Conservation (phyloP, 2,329 filamentous ascomycete species). For the Pezicula radicicola region DNA sequence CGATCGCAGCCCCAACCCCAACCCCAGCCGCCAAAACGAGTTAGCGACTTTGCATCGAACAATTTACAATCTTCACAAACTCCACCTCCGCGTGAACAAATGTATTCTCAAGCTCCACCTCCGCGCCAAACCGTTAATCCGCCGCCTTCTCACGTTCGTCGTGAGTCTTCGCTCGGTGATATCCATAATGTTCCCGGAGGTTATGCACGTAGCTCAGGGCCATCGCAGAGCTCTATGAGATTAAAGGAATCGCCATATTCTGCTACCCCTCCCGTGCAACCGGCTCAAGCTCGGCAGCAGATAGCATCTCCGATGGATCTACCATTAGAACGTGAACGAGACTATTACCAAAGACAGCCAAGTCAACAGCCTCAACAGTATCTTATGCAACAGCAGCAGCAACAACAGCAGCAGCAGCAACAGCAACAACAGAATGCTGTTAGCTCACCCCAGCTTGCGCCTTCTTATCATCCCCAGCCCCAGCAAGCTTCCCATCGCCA, state of each 20-base stretch:
- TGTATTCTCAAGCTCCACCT: neutral
- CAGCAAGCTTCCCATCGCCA: slow-evolving; percentile 24
- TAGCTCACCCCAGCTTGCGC: slow-evolving; percentile 21
- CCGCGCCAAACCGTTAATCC: neutral
- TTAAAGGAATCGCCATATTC: slow-evolving; percentile 31
- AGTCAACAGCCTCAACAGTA: slow-evolving; percentile 23
- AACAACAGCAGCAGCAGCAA: slow-evolving; percentile 18
- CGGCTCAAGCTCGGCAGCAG: slow-evolving; percentile 16
- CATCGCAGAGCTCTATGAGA: slow-evolving; percentile 21
- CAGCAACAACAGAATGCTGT: slow-evolving; percentile 17
- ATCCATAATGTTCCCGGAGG: slow-evolving; percentile 21
- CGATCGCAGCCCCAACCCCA: slow-evolving; percentile 34
- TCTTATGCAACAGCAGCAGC: slow-evolving; percentile 20
- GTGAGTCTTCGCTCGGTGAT: slow-evolving; percentile 19
- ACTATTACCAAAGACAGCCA: slow-evolving; percentile 26
- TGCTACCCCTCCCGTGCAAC: slow-evolving; percentile 19
- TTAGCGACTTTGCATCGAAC: slow-evolving; percentile 18
- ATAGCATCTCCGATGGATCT: slow-evolving; percentile 25
- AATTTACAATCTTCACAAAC: slow-evolving; percentile 20
- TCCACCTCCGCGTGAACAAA: slow-evolving; percentile 13
- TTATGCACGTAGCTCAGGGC: slow-evolving; percentile 20
- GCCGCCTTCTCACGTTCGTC: neutral
- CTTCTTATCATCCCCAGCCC: slow-evolving; percentile 21
- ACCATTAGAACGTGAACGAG: slow-evolving; percentile 22
- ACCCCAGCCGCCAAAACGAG: slow-evolving; percentile 18